Percentiles rank a stretch among this genome's conserved stretches.
These are phyloP conservation scores for Curvularia verruculosa DNA, from an alignment of 2,329 filamentous ascomycete species.

Conservation along the genomic window DNA sequence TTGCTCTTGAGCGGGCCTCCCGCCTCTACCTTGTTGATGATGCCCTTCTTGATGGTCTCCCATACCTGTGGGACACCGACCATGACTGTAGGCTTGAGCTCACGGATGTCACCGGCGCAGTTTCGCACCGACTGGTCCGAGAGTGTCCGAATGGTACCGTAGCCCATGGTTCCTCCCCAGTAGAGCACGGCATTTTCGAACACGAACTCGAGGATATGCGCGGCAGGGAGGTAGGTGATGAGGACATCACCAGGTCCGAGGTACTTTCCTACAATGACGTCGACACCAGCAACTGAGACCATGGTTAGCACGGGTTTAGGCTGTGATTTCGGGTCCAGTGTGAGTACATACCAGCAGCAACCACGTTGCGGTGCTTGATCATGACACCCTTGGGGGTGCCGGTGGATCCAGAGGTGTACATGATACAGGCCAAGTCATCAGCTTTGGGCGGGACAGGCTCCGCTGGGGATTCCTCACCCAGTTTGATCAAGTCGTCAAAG, in stretches of 20 bases:
- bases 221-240: slow-evolving; percentile 89
- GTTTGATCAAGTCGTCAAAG: slow-evolving; percentile 61
- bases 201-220: slow-evolving; percentile 95
- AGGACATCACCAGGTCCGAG: slow-evolving; percentile 79
- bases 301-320: slow-evolving; percentile 17
- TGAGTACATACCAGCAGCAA: slow-evolving; percentile 70
- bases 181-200: slow-evolving; percentile 91
- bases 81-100: slow-evolving; percentile 86
- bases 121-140: slow-evolving; percentile 86
- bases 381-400: slow-evolving; percentile 88
- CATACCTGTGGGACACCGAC: slow-evolving; percentile 96
- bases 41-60: slow-evolving; percentile 97
- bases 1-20: slow-evolving; percentile 72
- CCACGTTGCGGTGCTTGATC: slow-evolving; percentile 78
- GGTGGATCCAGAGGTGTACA: slow-evolving; percentile 86
- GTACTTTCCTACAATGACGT: slow-evolving; percentile 76
- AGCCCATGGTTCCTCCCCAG: slow-evolving; percentile 90
- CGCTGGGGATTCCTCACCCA: slow-evolving; percentile 69
- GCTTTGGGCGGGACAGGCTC: slow-evolving; percentile 74
- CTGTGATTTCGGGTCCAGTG: background rate
- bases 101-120: slow-evolving; percentile 90
- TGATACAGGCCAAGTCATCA: slow-evolving; percentile 80
- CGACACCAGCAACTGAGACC: slow-evolving; percentile 72
- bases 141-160: slow-evolving; percentile 87
- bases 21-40: slow-evolving; percentile 77